These are phyloP conservation scores for Fusarium pininemorale DNA, from an alignment of 2,329 filamentous ascomycete species.

Conservation along the genomic window DNA sequence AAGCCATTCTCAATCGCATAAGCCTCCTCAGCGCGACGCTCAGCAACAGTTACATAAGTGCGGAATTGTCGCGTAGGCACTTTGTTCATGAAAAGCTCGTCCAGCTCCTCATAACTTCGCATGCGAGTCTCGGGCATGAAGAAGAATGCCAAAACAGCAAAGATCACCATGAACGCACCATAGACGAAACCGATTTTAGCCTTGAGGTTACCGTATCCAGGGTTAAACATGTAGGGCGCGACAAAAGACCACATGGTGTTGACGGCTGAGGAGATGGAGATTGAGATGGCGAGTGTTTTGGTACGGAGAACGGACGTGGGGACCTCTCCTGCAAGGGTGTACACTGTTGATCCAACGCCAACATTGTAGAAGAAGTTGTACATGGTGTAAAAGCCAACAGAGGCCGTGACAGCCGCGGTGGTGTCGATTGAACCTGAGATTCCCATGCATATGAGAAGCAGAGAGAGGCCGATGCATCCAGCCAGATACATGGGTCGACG, in stretches of 20 bases:
- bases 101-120: slow-evolving; percentile 43
- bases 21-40: slow-evolving; percentile 38
- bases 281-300: slow-evolving; percentile 55
- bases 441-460: slow-evolving; percentile 43
- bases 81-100: slow-evolving; percentile 42
- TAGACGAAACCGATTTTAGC: slow-evolving; percentile 55
- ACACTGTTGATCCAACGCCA: slow-evolving; percentile 53
- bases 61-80: slow-evolving; percentile 38
- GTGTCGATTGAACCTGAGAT: slow-evolving; percentile 40
- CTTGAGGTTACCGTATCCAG: slow-evolving; percentile 48
- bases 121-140: slow-evolving; percentile 58
- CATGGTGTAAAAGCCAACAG: slow-evolving; percentile 50
- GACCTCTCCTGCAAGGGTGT: slow-evolving; percentile 54
- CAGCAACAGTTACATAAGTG: slow-evolving; percentile 35
- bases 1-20: slow-evolving; percentile 16
- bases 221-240: slow-evolving; percentile 56
- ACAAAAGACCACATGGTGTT: slow-evolving; percentile 56
- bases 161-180: slow-evolving; percentile 48
- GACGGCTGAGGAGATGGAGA: slow-evolving; percentile 52
- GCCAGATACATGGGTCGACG: slow-evolving; percentile 43
- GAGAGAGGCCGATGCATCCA: slow-evolving; percentile 36
- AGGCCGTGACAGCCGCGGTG: slow-evolving; percentile 36
- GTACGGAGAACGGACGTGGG: slow-evolving; percentile 55
- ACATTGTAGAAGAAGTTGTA: slow-evolving; percentile 55
- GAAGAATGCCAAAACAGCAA: slow-evolving; percentile 52